Evolutionary conservation across 148 eudicot species (phyloP), one percentile per base, ranked within the genome.

Genomic region (Tetragonia tetragonoides): DNA sequence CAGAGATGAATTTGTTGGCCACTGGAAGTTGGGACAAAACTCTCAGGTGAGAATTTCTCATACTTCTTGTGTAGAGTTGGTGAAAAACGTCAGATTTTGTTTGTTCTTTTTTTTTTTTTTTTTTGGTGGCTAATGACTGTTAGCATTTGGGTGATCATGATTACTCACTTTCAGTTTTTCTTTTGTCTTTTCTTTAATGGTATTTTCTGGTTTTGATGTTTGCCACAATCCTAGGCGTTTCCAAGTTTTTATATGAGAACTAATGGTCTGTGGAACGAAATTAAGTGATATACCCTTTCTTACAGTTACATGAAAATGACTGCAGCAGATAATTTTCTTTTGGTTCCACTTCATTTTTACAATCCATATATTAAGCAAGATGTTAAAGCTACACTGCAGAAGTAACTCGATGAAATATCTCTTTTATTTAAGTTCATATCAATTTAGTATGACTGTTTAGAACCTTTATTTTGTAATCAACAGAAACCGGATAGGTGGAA

Each of bases 21-120:
- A 90, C 93, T 38, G 97, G 95, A 81, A 93, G 99, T 84, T 95
- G 97, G 98, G 99, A 95, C 60, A 95, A 93, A 81, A 89, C 98
- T 15, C 83, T 95, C 15, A 86, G 88, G 98, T 89, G 69, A 70
- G 59, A 54, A 24, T 24, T 80, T 65, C 6, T 41, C 34, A 46
- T 68, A 24, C 23, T 7, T 72, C 65, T 66, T 21, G 17, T 24
- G 15, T 21, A 47, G 47, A 42, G 21, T 44, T 21, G 72, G 44
- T 18, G 64, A 60, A 60, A 23, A 7, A 65, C 42, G 8, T 28
- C 34, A 28, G 34, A 28, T 28, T 28, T 28, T 28, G 34, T 28
- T 28, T 28, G 34, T 28, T 49, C 53, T 49, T 1, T 5, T 44
- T 5, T 49, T 14, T 49, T 47, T 14, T 49, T 49, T 10, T 10